These are phyloP conservation scores for Dionaea muscipula DNA, from an alignment of 179 eudicot species.

Conservation along the genomic window DNA sequence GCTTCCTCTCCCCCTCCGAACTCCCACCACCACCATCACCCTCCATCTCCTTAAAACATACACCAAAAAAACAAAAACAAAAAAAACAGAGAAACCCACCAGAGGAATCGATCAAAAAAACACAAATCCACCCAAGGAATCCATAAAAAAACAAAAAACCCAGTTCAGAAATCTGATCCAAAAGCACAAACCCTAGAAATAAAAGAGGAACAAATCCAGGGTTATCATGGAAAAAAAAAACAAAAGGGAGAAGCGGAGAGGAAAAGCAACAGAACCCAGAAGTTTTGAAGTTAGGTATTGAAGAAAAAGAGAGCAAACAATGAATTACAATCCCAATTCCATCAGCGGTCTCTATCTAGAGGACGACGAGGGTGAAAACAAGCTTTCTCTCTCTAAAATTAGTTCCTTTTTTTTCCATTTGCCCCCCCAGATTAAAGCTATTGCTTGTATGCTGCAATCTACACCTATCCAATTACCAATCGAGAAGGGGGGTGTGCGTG, in stretches of 20 bases:
- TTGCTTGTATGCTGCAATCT: no score
- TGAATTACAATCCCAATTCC: slow-evolving; percentile 3
- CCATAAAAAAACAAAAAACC: neutral
- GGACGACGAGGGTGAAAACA: neutral
- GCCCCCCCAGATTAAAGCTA: neutral
- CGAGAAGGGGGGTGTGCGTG: no score
- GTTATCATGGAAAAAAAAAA: neutral
- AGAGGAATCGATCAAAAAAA: no score
- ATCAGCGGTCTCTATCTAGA: neutral
- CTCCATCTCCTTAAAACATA: neutral
- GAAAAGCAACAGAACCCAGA: neutral
- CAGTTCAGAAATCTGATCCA: neutral
- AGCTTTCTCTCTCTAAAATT: slow-evolving; percentile 16
- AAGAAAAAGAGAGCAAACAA: slow-evolving; percentile 10
- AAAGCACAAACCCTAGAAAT: slow-evolving; percentile 7
- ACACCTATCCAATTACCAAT: no score
- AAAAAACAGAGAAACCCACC: no score
- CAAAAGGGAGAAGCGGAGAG: neutral
- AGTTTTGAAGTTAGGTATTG: slow-evolving; percentile 19
- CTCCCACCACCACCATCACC: slow-evolving; percentile 24
- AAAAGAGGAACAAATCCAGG: slow-evolving; percentile 11
- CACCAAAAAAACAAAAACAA: neutral
- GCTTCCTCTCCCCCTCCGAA: slow-evolving; percentile 38
- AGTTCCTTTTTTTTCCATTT: slow-evolving; percentile 5
- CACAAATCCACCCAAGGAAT: no score